These are phyloP conservation scores for Panellus pusillus DNA, from an alignment of 768 basidiomycete genomes.

Conservation along the genomic window DNA sequence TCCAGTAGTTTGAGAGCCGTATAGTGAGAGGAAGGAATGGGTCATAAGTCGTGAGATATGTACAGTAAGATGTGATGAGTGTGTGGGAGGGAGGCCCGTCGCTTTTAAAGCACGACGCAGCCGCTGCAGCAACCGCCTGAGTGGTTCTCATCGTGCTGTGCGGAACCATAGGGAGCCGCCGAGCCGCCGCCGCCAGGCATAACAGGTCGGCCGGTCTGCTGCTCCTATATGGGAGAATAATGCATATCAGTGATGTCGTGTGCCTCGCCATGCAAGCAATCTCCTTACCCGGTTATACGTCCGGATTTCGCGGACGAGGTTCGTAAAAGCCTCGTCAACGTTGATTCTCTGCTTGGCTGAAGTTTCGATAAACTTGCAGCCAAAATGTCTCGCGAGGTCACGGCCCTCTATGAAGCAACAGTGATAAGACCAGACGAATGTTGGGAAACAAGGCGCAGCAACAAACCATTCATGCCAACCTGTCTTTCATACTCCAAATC, in stretches of 20 bases:
- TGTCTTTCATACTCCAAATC: conserved; percentile 96
- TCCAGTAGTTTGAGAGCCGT: conserved; percentile 5
- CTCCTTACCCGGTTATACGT: conserved; percentile 83
- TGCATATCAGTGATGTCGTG: background rate
- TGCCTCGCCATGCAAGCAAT: background rate
- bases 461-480: conserved; percentile 88
- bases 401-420: conserved; percentile 76
- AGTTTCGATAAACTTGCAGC: conserved; percentile 88
- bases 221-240: conserved; percentile 48
- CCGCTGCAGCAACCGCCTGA: conserved; percentile 64
- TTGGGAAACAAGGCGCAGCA: background rate
- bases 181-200: conserved; percentile 45
- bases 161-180: conserved; percentile 50
- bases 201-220: conserved; percentile 73
- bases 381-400: conserved; percentile 92
- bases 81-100: background rate
- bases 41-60: conserved; percentile 14
- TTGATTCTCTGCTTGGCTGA: conserved; percentile 97
- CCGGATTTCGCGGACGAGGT: conserved; percentile 91
- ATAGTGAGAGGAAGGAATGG: background rate
- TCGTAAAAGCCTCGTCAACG: conserved; percentile 93
- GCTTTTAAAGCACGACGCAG: conserved; percentile 59
- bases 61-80: no score
- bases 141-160: conserved; percentile 53
- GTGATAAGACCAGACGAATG: background rate